Conservation (phyloP, 495 filamentous ascomycete genomes). For the Amniculicola lignicola region DNA sequence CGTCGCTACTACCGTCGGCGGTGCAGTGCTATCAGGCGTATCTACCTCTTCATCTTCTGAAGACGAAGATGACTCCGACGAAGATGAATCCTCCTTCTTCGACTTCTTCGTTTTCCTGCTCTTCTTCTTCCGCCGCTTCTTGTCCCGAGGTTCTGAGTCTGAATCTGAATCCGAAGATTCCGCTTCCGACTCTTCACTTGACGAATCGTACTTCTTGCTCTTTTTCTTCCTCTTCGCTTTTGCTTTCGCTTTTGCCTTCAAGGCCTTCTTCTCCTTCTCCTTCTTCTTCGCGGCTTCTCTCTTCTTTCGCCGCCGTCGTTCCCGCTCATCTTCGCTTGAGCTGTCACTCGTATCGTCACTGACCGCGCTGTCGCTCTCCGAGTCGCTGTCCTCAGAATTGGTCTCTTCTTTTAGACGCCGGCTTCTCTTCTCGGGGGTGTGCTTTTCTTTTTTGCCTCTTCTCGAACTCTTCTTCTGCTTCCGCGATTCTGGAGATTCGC, state of each 20-base stretch:
- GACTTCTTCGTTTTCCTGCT: slow-evolving; percentile 9
- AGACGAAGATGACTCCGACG: background rate
- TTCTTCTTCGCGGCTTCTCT: slow-evolving; percentile 30
- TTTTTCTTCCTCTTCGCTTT: slow-evolving; percentile 28
- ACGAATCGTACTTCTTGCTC: slow-evolving; percentile 16
- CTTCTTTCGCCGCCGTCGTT: slow-evolving; percentile 14
- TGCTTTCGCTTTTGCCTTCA: slow-evolving; percentile 18
- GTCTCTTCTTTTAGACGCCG: background rate
- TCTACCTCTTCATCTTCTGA: slow-evolving; percentile 8
- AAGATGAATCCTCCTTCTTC: slow-evolving; percentile 3
- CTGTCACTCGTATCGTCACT: slow-evolving; percentile 7
- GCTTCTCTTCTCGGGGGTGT: slow-evolving; percentile 17
- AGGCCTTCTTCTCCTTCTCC: slow-evolving; percentile 38
- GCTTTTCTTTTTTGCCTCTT: slow-evolving; percentile 38
- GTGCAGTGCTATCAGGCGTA: slow-evolving; percentile 1
- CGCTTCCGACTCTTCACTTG: slow-evolving; percentile 12
- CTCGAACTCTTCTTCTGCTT: slow-evolving; percentile 14
- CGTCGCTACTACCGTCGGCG: background rate
- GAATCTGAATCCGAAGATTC: background rate
- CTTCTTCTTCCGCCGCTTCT: slow-evolving; percentile 14
- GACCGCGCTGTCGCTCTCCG: slow-evolving; percentile 1
- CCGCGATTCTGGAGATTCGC: background rate
- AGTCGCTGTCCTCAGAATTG: slow-evolving; percentile 1
- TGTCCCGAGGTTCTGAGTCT: slow-evolving; percentile 11
- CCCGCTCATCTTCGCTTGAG: too few relatives aligned